Percentiles rank a stretch among this genome's conserved stretches.
Conservation (phyloP, 192 early-diverging fungal genomes). For the Funneliformis geosporum region DNA sequence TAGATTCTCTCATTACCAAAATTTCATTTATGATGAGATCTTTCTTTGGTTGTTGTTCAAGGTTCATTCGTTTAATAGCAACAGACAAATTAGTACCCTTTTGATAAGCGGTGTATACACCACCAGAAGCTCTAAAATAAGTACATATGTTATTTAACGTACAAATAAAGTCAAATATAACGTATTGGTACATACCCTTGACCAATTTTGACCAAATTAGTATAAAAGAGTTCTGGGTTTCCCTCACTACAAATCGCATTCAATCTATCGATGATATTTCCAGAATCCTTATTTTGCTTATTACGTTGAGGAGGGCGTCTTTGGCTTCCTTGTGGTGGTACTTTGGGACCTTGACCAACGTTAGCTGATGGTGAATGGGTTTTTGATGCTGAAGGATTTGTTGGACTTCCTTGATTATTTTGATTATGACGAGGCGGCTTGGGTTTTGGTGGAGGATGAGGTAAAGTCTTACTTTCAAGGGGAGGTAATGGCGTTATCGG, state of each 20-base stretch:
- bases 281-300: conserved; percentile 58
- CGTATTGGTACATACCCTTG: conserved; percentile 63
- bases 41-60: conserved; percentile 95
- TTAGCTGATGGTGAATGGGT: conserved; percentile 19
- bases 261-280: conserved; percentile 83
- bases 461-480: conserved; percentile 17
- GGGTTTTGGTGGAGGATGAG: conserved; percentile 22
- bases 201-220: conserved; percentile 87
- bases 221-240: conserved; percentile 84
- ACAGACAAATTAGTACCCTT: conserved; percentile 66
- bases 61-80: conserved; percentile 96
- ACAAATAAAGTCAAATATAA: not conserved
- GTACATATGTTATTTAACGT: conserved; percentile 14
- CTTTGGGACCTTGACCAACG: conserved; percentile 36
- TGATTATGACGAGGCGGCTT: conserved; percentile 32
- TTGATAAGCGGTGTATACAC: conserved; percentile 86
- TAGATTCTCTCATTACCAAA: conserved; percentile 79
- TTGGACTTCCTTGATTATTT: conserved; percentile 15
- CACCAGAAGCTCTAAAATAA: conserved; percentile 78
- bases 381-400: not conserved
- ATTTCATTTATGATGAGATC: conserved; percentile 96
- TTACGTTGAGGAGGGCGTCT: conserved; percentile 57
- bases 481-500: conserved; percentile 27
- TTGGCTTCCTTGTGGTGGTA: conserved; percentile 42
- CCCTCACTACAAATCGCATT: conserved; percentile 82